Evolutionary conservation across 257 asterid genomes (phyloP).

Genomic region (Salvia splendens): DNA sequence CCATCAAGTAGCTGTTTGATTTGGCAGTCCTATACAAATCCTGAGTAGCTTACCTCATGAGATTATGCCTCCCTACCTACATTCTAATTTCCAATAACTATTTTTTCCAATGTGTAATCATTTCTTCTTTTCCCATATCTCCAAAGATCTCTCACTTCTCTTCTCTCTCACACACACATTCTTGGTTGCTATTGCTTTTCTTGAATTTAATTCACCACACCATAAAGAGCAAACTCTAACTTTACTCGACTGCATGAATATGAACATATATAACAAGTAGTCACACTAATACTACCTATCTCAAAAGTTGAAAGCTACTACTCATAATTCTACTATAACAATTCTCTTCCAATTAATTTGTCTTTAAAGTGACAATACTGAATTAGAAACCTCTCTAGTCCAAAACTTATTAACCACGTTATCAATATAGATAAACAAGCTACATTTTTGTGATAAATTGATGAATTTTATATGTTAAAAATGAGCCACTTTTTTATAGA

Average conservation of each 20-base stretch:
- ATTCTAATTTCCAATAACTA: constrained; percentile 23
- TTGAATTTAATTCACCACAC: constrained; percentile 42
- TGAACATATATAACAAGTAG: constrained; percentile 1
- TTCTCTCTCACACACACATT: constrained; percentile 30
- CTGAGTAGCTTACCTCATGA: constrained; percentile 54
- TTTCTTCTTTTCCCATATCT: constrained; percentile 59
- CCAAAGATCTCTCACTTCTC: constrained; percentile 49
- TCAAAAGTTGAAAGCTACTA: constrained; percentile 23
- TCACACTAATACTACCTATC: not conserved
- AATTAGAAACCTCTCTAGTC: too few species aligned
- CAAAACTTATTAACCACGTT: too few species aligned
- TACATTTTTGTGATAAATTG: too few species aligned
- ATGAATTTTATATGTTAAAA: too few species aligned
- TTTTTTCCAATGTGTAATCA: constrained; percentile 54
- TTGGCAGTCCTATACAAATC: constrained; percentile 46
- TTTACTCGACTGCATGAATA: constrained; percentile 15
- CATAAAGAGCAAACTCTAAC: constrained; percentile 42
- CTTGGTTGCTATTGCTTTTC: constrained; percentile 35
- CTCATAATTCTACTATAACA: not conserved
- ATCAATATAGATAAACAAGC: too few species aligned
- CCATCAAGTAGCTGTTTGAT: constrained; percentile 40
- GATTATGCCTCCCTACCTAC: constrained; percentile 32
- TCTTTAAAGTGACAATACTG: too few species aligned
- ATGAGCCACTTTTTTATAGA: too few species aligned
- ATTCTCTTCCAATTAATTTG: too few species aligned